Percentiles rank a stretch among this genome's conserved stretches.
These are phyloP conservation scores for Tetratostichococcus sp. DNA, from an alignment of 139 green algal species.

Conservation along the genomic window DNA sequence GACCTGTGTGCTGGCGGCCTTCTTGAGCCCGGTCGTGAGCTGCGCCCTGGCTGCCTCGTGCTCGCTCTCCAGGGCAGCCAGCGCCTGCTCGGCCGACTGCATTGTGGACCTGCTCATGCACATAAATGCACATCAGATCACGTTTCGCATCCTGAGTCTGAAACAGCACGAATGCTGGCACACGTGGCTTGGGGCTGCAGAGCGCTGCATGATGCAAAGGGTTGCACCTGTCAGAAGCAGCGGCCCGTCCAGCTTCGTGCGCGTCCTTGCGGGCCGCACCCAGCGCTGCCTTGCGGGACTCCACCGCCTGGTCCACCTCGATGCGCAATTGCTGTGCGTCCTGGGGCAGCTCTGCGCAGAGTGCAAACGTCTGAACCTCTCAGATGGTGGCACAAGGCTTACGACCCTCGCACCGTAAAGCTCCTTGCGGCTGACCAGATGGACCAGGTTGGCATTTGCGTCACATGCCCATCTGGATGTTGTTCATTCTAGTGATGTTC, in stretches of 20 bases:
- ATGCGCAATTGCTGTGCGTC: conserved; percentile 5
- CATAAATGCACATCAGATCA: neutral
- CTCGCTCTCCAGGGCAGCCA: conserved; percentile 6
- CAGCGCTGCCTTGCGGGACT: conserved; percentile 5
- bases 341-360: conserved; percentile 26
- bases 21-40: neutral
- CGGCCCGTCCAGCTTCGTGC: neutral
- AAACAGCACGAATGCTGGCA: neutral
- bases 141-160: no score
- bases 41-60: neutral
- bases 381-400: no score
- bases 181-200: neutral
- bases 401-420: no score
- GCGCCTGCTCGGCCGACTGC: conserved; percentile 11
- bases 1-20: neutral
- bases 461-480: no score
- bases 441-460: no score
- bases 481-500: no score
- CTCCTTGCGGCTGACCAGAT: no score
- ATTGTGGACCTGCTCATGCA: neutral
- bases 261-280: neutral
- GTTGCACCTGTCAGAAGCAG: neutral
- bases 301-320: conserved; percentile 13
- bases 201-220: neutral
- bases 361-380: no score